phyloP scores from a whole-genome alignment of 2,329 filamentous ascomycete genomes.

The Aspergillus sp. region DNA sequence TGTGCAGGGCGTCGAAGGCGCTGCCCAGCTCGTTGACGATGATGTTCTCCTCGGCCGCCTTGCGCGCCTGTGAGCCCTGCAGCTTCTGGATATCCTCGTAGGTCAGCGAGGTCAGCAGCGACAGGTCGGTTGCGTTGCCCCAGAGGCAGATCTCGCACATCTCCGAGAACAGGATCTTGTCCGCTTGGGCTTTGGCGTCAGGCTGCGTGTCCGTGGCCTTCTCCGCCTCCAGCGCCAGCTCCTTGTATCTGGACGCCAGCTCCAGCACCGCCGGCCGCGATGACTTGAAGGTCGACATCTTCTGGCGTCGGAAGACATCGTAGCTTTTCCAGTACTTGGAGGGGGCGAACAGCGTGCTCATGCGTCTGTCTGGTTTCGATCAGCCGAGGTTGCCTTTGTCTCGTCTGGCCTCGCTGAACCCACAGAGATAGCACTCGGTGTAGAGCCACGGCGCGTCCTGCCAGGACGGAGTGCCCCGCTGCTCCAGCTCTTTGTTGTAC shows the following conservation, averaged over 20 bases:
- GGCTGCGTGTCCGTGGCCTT: conserved; percentile 38
- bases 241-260: conserved; percentile 67
- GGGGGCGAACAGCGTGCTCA: conserved; percentile 66
- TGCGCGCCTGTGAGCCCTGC: conserved; percentile 78
- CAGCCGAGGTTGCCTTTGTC: conserved; percentile 8
- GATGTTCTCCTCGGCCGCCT: conserved; percentile 83
- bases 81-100: conserved; percentile 97
- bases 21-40: conserved; percentile 71
- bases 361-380: conserved; percentile 50
- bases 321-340: conserved; percentile 80
- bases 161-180: conserved; percentile 73
- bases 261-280: conserved; percentile 80
- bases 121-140: conserved; percentile 94
- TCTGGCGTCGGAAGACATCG: conserved; percentile 82
- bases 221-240: conserved; percentile 59
- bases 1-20: conserved; percentile 60
- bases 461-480: conserved; percentile 68
- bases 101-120: conserved; percentile 75
- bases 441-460: conserved; percentile 81
- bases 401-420: conserved; percentile 6
- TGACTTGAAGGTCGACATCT: conserved; percentile 84
- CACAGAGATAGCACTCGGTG: conserved; percentile 82
- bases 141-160: conserved; percentile 96
- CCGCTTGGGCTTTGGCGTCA: conserved; percentile 53
- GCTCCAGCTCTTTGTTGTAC: conserved; percentile 79